Evolutionary conservation across 2,329 filamentous ascomycete genomes (phyloP).

Genomic region (Chrysoporthe cubensis): DNA sequence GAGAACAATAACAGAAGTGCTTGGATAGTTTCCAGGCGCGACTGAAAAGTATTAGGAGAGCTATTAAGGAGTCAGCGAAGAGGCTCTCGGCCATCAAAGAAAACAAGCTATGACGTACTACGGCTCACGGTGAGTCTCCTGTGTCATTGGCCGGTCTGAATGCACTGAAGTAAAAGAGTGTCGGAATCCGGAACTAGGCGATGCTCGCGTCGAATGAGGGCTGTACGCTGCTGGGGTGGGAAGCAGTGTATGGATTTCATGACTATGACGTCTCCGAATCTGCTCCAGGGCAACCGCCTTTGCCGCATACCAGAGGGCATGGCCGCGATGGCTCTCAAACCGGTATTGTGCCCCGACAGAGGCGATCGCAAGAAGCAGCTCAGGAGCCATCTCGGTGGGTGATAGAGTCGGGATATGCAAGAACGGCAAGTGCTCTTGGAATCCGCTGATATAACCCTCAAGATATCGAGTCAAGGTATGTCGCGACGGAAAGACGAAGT

Average conservation of each 20-base stretch:
- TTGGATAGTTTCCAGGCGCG: constrained; percentile 67
- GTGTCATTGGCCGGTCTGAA: constrained; percentile 58
- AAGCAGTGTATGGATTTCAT: constrained; percentile 59
- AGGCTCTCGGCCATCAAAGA: background rate
- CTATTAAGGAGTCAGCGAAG: constrained; percentile 37
- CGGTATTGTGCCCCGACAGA: constrained; percentile 71
- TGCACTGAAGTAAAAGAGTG: constrained; percentile 64
- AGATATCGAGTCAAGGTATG: constrained; percentile 71
- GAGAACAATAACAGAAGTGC: constrained; percentile 64
- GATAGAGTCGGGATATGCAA: constrained; percentile 70
- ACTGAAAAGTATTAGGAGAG: constrained; percentile 62
- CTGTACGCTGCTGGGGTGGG: constrained; percentile 63
- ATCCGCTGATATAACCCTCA: constrained; percentile 71
- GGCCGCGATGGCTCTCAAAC: constrained; percentile 62
- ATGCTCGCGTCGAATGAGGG: constrained; percentile 62
- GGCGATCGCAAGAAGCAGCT: constrained; percentile 68
- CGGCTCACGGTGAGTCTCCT: constrained; percentile 62
- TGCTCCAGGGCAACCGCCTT: constrained; percentile 63
- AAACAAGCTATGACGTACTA: constrained; percentile 50
- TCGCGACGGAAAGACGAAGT: constrained; percentile 71
- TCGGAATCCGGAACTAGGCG: constrained; percentile 59
- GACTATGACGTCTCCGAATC: constrained; percentile 59
- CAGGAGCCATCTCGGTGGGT: constrained; percentile 66
- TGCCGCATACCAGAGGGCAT: constrained; percentile 65
- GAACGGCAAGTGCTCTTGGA: constrained; percentile 63